Conservation (phyloP, 352 stramenopile genomes). For the Globisporangium ultimum region DNA sequence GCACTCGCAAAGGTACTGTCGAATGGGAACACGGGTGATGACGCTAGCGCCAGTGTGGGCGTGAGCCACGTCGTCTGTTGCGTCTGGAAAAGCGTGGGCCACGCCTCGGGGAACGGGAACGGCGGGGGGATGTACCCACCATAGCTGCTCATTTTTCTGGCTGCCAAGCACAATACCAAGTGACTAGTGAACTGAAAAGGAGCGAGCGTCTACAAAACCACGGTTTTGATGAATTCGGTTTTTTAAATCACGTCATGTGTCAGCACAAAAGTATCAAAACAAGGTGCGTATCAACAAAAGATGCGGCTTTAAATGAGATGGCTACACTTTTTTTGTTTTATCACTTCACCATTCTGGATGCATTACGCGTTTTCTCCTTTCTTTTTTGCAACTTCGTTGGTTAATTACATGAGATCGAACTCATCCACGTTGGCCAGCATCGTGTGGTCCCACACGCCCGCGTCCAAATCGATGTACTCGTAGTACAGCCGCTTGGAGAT, state of each 20-base stretch:
- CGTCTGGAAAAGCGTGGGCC: conserved; percentile 43
- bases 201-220: too few species aligned
- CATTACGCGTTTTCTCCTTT: too few species aligned
- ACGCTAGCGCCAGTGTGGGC: conserved; percentile 14
- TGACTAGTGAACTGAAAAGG: too few species aligned
- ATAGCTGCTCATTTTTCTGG: conserved; percentile 20
- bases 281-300: conserved; percentile 5
- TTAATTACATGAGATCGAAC: not conserved
- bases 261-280: not conserved
- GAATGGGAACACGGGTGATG: not conserved
- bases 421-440: not conserved
- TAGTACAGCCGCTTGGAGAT: conserved; percentile 54
- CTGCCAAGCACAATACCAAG: not conserved
- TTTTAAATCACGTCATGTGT: too few species aligned
- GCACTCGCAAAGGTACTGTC: not conserved
- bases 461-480: conserved; percentile 32
- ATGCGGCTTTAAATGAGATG: conserved; percentile 1
- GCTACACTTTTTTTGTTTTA: conserved; percentile 4
- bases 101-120: conserved; percentile 75
- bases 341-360: not conserved
- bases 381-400: conserved; percentile 3
- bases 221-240: too few species aligned
- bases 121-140: conserved; percentile 56
- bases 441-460: conserved; percentile 3
- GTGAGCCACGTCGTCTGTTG: conserved; percentile 50